These are phyloP conservation scores for Flagelloscypha sp. DNA, from an alignment of 768 basidiomycete genomes.

Conservation along the genomic window DNA sequence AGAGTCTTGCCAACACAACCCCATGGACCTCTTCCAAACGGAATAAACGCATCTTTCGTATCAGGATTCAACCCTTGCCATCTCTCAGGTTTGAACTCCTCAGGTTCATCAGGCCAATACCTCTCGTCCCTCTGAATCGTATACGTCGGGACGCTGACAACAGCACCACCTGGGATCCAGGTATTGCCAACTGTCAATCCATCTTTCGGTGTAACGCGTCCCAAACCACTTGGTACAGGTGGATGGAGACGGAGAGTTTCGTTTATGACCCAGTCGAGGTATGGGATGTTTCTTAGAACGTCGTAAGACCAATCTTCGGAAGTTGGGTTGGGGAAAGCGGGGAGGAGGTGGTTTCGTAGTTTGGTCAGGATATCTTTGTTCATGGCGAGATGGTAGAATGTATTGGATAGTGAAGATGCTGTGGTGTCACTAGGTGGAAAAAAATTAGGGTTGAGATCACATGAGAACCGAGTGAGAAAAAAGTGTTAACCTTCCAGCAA, in stretches of 20 bases:
- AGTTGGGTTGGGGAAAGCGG: neutral
- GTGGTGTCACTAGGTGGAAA: too few relatives aligned
- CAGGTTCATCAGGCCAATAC: slow-evolving; percentile 11
- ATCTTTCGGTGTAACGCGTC: slow-evolving; percentile 1
- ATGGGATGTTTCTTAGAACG: slow-evolving; percentile 31
- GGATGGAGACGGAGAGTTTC: slow-evolving; percentile 35
- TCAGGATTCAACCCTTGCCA: slow-evolving; percentile 10
- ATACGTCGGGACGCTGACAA: slow-evolving; percentile 1
- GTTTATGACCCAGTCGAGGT: slow-evolving; percentile 35
- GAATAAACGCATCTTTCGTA: slow-evolving; percentile 1
- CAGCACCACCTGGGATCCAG: neutral
- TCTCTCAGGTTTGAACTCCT: slow-evolving; percentile 16
- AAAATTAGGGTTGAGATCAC: too few relatives aligned
- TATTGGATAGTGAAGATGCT: neutral
- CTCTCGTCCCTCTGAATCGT: slow-evolving; percentile 1
- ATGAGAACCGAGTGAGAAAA: too few relatives aligned
- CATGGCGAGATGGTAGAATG: neutral
- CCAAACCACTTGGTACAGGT: slow-evolving; percentile 11
- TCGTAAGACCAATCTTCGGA: slow-evolving; percentile 22
- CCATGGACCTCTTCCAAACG: slow-evolving; percentile 1
- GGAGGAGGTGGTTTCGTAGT: neutral
- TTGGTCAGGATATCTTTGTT: neutral
- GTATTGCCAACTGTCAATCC: neutral
- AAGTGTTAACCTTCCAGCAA: slow-evolving; percentile 2
- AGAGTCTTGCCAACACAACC: slow-evolving; percentile 1